Base-by-base conservation (phyloP, 371 early-diverging fungal genomes). In the Globomyces sp. region DNA sequence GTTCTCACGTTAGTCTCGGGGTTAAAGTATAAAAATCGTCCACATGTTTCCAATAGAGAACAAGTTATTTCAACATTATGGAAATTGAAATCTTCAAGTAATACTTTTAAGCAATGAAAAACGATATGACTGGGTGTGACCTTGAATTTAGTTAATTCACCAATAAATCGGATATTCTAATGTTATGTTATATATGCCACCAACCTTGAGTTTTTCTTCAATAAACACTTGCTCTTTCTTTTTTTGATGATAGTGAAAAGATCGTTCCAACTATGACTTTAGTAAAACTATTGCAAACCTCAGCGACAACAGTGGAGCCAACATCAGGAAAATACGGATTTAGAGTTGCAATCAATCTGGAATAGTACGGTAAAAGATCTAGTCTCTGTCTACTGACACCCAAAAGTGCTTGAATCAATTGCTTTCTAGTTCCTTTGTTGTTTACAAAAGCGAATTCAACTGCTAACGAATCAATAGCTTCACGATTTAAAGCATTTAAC, bases 381-480 rank as follows among this genome's bases (percentile, higher is more conserved):
- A 89, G 73, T 40, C 96, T 85, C 47, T 86, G 83, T 4, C 93
- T 83, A 37, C 93, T 90, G 2, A 96, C 92, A 43, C 83, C 86
- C 0, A 90, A 66, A 13, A 99, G 75, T 1, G 64, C 49, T 66
- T 87, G 85, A 10, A 90, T 81, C 2, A 98, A 79, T 50, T 85
- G 81, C n/a, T 86, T 89, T 44, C 95, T 84, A 13, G 89, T 83
- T 13, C 78, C 74, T 67, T 92, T 93, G 53, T 85, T 87, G 76
- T 95, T 96, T 13, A 92, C 70, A 71, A 86, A 94, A 71, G 95
- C 94, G 76, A 96, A 96, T 50, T 96, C 93, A 10, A 95, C 89
- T 0, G 98, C 96, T 1, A 89, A 78, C 68, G 90, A 85, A 76
- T 99, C 97, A 45, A 93, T 90, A 3, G 73, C 59, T 46, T 92